Base-by-base conservation (phyloP, 2,329 filamentous ascomycete genomes). In the Colletotrichum tropicicola region DNA sequence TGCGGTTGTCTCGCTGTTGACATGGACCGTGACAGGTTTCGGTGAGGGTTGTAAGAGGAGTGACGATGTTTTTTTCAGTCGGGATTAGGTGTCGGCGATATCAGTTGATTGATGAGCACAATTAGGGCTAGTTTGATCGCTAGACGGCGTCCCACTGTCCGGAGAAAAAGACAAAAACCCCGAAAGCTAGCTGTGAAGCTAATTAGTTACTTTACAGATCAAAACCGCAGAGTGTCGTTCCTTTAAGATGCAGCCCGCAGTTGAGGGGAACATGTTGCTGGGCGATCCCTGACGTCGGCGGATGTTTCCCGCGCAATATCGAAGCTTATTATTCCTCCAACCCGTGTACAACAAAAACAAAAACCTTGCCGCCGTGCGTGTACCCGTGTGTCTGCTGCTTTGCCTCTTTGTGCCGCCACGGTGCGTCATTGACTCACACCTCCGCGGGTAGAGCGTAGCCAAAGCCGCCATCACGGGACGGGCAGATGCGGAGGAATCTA, bases 61-160 rank as follows among this genome's bases (percentile, higher is more conserved):
- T 19, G 52, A 45, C 6, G 52, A 27, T 35, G 39, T 52, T 44
- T 45, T 52, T 44, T 45, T 27, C 21, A 35, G 19, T 12, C 27
- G 21, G 28, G 25, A 56, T 10, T 57, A 12, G 7, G 17, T 13
- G 41, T 64, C 49, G 61, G 57, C 49, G 28, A 17, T 56, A 56
- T 52, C 27, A 17, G 28, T 19, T 21, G 35, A 41, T 32, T 25
- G 39, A 41, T 13, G 30, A 17, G n/a, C n/a, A n/a, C n/a, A 32
- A 27, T 23, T 53, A 28, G 48, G 49, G 43, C 61, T 60, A 61
- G 37, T 23, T 13, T 27, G 23, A 43, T 28, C 56, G 57, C 44
- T 52, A 30, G 57, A 37, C 44, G 13, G 49, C 49, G 62, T 65
- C 57, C 57, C 62, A 65, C 62, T 62, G n/a, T 65, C 25, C 43